Evolutionary conservation across 2,329 filamentous ascomycete genomes (phyloP).

Genomic region (Dactylonectria estremocensis): DNA sequence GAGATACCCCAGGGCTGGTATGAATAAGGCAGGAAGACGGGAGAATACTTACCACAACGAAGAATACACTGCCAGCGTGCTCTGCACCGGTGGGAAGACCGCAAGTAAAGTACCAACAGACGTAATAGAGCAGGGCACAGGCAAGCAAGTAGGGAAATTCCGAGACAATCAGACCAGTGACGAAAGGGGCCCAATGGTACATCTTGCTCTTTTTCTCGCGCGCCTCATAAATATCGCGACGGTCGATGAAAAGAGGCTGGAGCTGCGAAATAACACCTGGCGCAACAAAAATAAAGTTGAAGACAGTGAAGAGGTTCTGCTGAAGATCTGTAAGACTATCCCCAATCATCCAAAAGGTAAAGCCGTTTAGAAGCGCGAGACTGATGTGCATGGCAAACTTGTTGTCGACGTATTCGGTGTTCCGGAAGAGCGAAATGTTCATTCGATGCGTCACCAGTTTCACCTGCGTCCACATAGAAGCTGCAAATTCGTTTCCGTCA

Average conservation of each 20-base stretch:
- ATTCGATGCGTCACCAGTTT: conserved; percentile 75
- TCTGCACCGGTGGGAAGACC: conserved; percentile 59
- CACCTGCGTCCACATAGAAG: conserved; percentile 74
- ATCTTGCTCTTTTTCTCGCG: conserved; percentile 66
- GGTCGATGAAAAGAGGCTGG: conserved; percentile 64
- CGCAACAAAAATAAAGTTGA: conserved; percentile 75
- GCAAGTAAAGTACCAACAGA: conserved; percentile 72
- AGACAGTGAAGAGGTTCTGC: conserved; percentile 70
- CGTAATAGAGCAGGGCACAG: conserved; percentile 63
- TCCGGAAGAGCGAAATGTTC: conserved; percentile 75
- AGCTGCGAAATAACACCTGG: conserved; percentile 68
- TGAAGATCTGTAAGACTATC: not conserved
- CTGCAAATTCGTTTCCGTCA: conserved; percentile 80
- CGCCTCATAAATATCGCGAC: conserved; percentile 64
- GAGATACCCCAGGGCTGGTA: not conserved
- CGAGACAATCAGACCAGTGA: conserved; percentile 65
- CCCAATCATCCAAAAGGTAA: conserved; percentile 71
- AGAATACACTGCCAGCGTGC: not conserved
- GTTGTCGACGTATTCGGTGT: conserved; percentile 76
- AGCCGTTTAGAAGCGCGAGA: conserved; percentile 72
- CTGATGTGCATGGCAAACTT: conserved; percentile 71
- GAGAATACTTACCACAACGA: not conserved
- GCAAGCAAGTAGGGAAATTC: conserved; percentile 63
- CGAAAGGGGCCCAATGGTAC: conserved; percentile 71
- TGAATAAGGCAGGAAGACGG: not conserved